Conservation (phyloP, 257 asterid genomes). For the Penstemon eatonii region DNA sequence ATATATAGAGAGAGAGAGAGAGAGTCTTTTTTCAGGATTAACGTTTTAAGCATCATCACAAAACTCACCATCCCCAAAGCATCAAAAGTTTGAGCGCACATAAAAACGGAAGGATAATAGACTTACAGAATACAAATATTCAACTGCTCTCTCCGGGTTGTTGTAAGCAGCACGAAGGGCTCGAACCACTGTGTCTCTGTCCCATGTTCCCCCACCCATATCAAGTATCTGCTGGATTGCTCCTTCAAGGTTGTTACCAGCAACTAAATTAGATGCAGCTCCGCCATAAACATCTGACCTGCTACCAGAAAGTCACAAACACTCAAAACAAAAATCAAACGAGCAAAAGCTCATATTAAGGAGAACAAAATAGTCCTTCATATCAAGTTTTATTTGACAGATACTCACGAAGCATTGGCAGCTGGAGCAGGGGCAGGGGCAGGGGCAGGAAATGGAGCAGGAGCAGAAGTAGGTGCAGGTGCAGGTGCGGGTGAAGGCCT, state of each 20-base stretch:
- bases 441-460: slow-evolving; percentile 28
- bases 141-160: slow-evolving; percentile 91
- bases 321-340: not conserved
- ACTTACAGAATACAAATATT: slow-evolving; percentile 80
- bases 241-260: slow-evolving; percentile 73
- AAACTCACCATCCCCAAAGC: not conserved
- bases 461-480: slow-evolving; percentile 19
- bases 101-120: slow-evolving; percentile 1
- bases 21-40: not conserved
- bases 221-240: slow-evolving; percentile 77
- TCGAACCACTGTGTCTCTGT: slow-evolving; percentile 76
- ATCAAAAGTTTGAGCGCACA: not conserved
- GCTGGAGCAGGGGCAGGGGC: slow-evolving; percentile 36
- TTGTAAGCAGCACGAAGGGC: slow-evolving; percentile 88
- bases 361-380: not conserved
- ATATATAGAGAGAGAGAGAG: not conserved
- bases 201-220: slow-evolving; percentile 95
- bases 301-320: slow-evolving; percentile 26
- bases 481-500: slow-evolving; percentile 40
- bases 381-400: slow-evolving; percentile 1
- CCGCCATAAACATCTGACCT: slow-evolving; percentile 67
- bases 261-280: slow-evolving; percentile 70
- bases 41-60: slow-evolving; percentile 1
- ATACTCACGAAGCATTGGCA: slow-evolving; percentile 42
- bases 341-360: not conserved